Evolutionary conservation across 768 basidiomycete species (phyloP), one percentile per base, ranked within the genome.

Genomic region (Mycena filopes): DNA sequence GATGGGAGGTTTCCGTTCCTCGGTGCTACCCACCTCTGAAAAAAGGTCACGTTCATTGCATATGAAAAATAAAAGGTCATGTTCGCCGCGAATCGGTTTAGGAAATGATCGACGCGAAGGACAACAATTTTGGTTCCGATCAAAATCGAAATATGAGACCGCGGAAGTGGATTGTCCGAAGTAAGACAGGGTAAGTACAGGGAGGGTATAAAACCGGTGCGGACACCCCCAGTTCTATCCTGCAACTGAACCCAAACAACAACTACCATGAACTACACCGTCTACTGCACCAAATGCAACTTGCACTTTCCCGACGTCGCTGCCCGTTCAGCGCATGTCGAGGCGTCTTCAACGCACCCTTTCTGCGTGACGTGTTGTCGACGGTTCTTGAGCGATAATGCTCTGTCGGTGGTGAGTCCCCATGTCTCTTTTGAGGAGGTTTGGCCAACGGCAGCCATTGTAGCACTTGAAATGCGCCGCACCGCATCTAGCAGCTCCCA

Each of bases 401-500:
- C 49, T 31, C 42, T 68, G 20, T 51, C 43, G 20, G 18, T 61
- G 20, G 67, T 68, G 20, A 56, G 63, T 42, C 18, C 42, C 38
- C 56, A 38, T 42, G n/a, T 41, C 28, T 33, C 33, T 9, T 13
- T 4, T 8, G 15, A 38, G 21, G 28, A 6, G 31, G 2, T 2
- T 49, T n/a, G 33, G 10, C 46, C 29, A 28, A 42, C 6, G 13
- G 15, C 12, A 51, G 8, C 13, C 20, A 16, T 25, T 62, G 21
- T 21, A 68, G 67, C 67, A 65, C 28, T 28, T 65, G 49, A 41
- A 64, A 43, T 65, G 43, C 47, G 63, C 67, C 20, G 46, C 62
- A 20, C 40, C 36, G 1, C 67, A 68, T 36, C 15, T 54, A 38
- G 20, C 40, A 38, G 20, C 40, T 28, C 21, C 25, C 5, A 12